Evolutionary conservation across 805 yeast species (phyloP).

Genomic region (Blastobotrys chiropterorum): DNA sequence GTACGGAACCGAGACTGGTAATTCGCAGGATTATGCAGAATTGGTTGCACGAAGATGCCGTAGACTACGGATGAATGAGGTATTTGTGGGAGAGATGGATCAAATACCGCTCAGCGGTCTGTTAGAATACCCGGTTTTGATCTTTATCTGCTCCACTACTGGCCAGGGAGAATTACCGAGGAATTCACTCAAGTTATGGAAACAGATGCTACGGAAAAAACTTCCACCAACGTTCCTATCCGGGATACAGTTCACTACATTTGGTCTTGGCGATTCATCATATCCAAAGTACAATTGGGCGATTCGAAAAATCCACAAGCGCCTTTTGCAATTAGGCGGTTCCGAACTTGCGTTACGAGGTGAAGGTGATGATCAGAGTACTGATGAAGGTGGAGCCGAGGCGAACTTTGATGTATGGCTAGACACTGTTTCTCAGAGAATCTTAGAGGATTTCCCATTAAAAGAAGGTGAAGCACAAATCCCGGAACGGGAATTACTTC

Average conservation of each 20-base stretch:
- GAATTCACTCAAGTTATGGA: conserved; percentile 70
- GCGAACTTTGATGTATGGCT: conserved; percentile 76
- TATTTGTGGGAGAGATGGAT: conserved; percentile 49
- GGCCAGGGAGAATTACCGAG: conserved; percentile 94
- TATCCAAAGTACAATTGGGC: conserved; percentile 88
- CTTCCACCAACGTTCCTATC: conserved; percentile 56
- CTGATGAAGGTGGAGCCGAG: conserved; percentile 67
- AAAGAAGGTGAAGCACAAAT: conserved; percentile 21
- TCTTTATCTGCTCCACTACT: conserved; percentile 76
- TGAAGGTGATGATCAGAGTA: conserved; percentile 82
- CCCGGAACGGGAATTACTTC: conserved; percentile 33
- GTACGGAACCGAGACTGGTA: conserved; percentile 92
- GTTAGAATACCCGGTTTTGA: conserved; percentile 36
- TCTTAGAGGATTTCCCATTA: conserved; percentile 22
- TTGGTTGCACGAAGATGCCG: conserved; percentile 51
- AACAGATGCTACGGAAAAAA: conserved; percentile 58
- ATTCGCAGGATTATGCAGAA: conserved; percentile 77
- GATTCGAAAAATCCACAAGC: conserved; percentile 70
- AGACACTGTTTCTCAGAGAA: conserved; percentile 35
- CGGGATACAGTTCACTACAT: conserved; percentile 59
- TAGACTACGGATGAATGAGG: conserved; percentile 45
- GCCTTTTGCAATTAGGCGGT: conserved; percentile 81
- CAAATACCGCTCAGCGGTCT: conserved; percentile 42
- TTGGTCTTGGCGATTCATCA: conserved; percentile 92
- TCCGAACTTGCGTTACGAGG: conserved; percentile 62